phyloP scores from a whole-genome alignment of 768 basidiomycete genomes.

The Mycena kentingensis region DNA sequence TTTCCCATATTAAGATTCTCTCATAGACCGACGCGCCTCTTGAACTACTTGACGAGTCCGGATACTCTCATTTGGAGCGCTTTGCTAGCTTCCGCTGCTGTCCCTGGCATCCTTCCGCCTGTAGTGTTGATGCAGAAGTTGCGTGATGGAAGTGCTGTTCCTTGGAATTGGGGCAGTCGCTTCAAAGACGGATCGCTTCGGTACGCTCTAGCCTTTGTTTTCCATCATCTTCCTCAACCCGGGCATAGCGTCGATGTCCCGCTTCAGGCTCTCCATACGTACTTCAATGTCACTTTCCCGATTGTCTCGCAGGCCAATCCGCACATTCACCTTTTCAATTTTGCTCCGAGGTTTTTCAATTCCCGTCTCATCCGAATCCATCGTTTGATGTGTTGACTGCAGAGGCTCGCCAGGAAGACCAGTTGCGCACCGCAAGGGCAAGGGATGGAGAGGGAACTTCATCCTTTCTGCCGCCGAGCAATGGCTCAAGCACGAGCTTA shows the following conservation, averaged over 20 bases:
- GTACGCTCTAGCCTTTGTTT: constrained; percentile 37
- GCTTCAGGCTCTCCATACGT: constrained; percentile 81
- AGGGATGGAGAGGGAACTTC: constrained; percentile 97
- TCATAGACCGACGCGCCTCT: constrained; percentile 84
- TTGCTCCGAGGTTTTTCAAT: constrained; percentile 55
- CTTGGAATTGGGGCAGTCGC: constrained; percentile 93
- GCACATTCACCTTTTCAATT: constrained; percentile 93
- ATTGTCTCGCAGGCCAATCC: constrained; percentile 54
- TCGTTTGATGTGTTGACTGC: background rate
- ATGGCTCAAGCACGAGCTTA: constrained; percentile 92
- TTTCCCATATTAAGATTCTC: constrained; percentile 4
- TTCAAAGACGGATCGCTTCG: constrained; percentile 93
- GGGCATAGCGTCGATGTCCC: constrained; percentile 86
- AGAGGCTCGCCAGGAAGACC: constrained; percentile 89
- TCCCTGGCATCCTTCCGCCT: constrained; percentile 93
- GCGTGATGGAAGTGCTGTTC: constrained; percentile 73
- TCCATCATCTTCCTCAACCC: constrained; percentile 14
- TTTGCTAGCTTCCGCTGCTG: constrained; percentile 86
- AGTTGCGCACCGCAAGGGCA: constrained; percentile 91
- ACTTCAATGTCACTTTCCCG: constrained; percentile 61
- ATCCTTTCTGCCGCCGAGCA: constrained; percentile 87
- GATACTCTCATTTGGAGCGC: constrained; percentile 86
- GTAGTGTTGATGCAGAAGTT: constrained; percentile 95
- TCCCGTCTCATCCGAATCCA: background rate
- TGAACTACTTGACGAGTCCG: constrained; percentile 96